phyloP scores from a whole-genome alignment of 2,329 filamentous ascomycete genomes.

The Diaporthe citrichinensis region DNA sequence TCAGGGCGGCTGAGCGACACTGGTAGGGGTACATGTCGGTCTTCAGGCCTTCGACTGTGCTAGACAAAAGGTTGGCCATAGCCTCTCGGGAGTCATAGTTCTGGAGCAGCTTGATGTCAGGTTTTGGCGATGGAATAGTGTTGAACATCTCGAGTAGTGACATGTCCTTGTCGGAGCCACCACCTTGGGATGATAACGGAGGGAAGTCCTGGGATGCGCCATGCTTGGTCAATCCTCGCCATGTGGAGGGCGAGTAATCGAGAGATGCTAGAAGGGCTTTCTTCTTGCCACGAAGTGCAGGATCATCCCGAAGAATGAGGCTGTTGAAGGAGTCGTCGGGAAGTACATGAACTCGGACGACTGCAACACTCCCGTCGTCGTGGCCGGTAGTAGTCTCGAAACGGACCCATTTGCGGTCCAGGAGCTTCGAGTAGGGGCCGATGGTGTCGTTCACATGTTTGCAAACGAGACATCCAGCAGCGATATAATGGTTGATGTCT shows the following conservation, averaged over 20 bases:
- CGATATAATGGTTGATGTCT: neutral
- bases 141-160: conserved; percentile 82
- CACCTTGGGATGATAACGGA: conserved; percentile 51
- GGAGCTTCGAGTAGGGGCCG: conserved; percentile 17
- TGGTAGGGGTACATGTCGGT: conserved; percentile 85
- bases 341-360: conserved; percentile 6
- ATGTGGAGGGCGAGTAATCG: conserved; percentile 68
- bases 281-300: conserved; percentile 60
- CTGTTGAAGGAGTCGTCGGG: conserved; percentile 13
- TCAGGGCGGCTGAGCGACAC: conserved; percentile 81
- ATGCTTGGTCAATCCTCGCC: conserved; percentile 62
- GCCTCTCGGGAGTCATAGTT: conserved; percentile 66
- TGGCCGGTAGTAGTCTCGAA: neutral
- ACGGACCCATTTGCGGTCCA: conserved; percentile 6
- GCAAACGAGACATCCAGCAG: conserved; percentile 20
- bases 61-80: conserved; percentile 69
- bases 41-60: conserved; percentile 68
- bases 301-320: conserved; percentile 76
- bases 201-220: conserved; percentile 29
- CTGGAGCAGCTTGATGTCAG: conserved; percentile 62
- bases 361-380: neutral
- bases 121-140: conserved; percentile 76
- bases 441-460: neutral
- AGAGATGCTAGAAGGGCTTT: conserved; percentile 64
- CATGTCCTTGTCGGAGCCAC: conserved; percentile 52